A percentile compares a stretch with the other conserved stretches of the same genome.
phyloP scores from a whole-genome alignment of 148 eudicot species.

The Cornus suecica region DNA sequence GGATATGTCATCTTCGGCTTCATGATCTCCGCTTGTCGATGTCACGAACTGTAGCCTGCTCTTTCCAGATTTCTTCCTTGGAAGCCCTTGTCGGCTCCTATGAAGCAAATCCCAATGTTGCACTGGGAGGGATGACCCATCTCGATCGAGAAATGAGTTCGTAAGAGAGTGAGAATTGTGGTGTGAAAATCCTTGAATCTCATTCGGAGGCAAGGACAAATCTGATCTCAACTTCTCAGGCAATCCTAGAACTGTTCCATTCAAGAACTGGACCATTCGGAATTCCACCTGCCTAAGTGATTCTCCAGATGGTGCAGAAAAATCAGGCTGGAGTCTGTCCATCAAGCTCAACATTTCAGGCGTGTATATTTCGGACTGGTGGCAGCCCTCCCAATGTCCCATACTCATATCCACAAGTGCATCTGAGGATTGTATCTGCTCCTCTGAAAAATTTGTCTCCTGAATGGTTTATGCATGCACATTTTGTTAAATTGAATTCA shows the following conservation, averaged over 20 bases:
- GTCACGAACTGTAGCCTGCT: constrained; percentile 90
- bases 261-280: constrained; percentile 85
- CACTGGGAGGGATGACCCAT: constrained; percentile 45
- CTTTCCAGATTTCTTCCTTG: constrained; percentile 85
- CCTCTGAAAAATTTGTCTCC: constrained; percentile 79
- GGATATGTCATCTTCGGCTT: constrained; percentile 87
- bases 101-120: constrained; percentile 74
- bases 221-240: constrained; percentile 73
- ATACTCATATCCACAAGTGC: constrained; percentile 86
- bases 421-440: constrained; percentile 71
- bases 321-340: constrained; percentile 85
- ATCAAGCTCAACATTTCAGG: constrained; percentile 56
- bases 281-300: constrained; percentile 93
- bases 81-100: constrained; percentile 49
- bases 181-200: constrained; percentile 46
- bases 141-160: constrained; percentile 43
- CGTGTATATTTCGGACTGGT: constrained; percentile 71
- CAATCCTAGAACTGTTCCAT: constrained; percentile 52
- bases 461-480: constrained; percentile 23
- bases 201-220: constrained; percentile 69
- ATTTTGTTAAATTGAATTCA: constrained; percentile 1
- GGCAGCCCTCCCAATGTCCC: constrained; percentile 96
- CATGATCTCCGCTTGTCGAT: constrained; percentile 62
- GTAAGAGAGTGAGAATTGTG: constrained; percentile 33
- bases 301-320: constrained; percentile 87